A percentile compares a stretch with the other conserved stretches of the same genome.
Evolutionary conservation across 352 stramenopile species (phyloP).

Genomic region (Phytophthora hybrid): DNA sequence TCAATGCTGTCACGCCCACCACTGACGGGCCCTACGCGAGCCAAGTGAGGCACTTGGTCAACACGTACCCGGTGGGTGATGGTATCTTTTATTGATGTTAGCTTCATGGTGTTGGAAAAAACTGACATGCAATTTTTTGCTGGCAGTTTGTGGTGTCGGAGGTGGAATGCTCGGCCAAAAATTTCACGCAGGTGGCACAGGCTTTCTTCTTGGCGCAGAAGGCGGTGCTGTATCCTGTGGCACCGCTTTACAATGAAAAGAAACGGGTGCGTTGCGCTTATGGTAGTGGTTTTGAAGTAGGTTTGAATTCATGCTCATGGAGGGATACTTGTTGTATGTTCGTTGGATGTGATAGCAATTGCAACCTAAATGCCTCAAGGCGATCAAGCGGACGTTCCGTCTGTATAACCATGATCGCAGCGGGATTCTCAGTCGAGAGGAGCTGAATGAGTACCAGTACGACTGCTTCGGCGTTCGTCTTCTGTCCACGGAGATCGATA

Average conservation of each 20-base stretch:
- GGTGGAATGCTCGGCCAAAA: slow-evolving; percentile 89
- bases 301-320: not conserved
- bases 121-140: not conserved
- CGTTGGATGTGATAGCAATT: slow-evolving; percentile 54
- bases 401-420: slow-evolving; percentile 87
- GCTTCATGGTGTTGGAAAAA: not conserved
- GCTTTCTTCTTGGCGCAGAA: slow-evolving; percentile 92
- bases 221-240: slow-evolving; percentile 89
- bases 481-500: slow-evolving; percentile 85
- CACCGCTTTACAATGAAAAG: slow-evolving; percentile 89
- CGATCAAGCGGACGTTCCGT: slow-evolving; percentile 89
- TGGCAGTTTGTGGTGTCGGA: slow-evolving; percentile 82
- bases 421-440: slow-evolving; percentile 82
- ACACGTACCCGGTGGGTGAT: slow-evolving; percentile 68
- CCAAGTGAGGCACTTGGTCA: slow-evolving; percentile 75
- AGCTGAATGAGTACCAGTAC: slow-evolving; percentile 91
- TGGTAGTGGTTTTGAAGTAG: not conserved
- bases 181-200: slow-evolving; percentile 89
- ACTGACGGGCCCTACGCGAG: slow-evolving; percentile 71
- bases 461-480: slow-evolving; percentile 89
- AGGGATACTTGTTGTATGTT: not conserved
- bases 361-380: slow-evolving; percentile 82
- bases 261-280: slow-evolving; percentile 58
- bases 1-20: slow-evolving; percentile 72
- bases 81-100: not conserved